Evolutionary conservation across 1,284 basidiomycete species (phyloP), one percentile per base, ranked within the genome.

Genomic region (Moesziomyces sp.): DNA sequence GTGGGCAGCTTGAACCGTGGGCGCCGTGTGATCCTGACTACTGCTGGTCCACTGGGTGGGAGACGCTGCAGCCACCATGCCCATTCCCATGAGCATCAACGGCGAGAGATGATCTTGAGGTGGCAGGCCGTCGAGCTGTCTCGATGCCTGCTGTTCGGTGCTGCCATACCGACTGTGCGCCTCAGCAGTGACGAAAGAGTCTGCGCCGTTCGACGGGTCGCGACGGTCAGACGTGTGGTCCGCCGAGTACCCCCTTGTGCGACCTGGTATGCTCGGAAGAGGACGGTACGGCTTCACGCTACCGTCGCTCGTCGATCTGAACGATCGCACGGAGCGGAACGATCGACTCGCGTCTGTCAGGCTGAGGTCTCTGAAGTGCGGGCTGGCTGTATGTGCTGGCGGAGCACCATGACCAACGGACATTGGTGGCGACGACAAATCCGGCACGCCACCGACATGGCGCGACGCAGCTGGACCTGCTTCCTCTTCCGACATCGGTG

Each of bases 81-180:
- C 64, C 64, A 67, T 60, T 3, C 64, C 58, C 53, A 49, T 60
- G 3, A 45, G 42, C 64, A 61, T 61, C 26, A 61, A 51, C 6
- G 64, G 58, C 35, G 50, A 59, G 14, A 56, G 35, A 7, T 62
- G 59, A 10, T 56, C 52, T 16, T 19, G 57, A 19, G 43, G 16
- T 14, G 63, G 57, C 24, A 66, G 26, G 13, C 57, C 63, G 18
- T 66, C 49, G 10, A 51, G 28, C 26, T 30, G 33, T 3, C 18
- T 44, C 23, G 28, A 18, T 8, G 4, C 10, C 4, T 46, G n/a
- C 13, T 46, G 55, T 1, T 58, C 51, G 3, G 16, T 26, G 42
- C 46, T 58, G 7, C 18, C 33, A 16, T 35, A n/a, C 24, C 46
- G 55, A 46, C 45, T 38, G 46, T 53, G 50, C 19, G 43, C 28